Conservation (phyloP, 768 basidiomycete genomes). For the Kwoniella dejecticola region DNA sequence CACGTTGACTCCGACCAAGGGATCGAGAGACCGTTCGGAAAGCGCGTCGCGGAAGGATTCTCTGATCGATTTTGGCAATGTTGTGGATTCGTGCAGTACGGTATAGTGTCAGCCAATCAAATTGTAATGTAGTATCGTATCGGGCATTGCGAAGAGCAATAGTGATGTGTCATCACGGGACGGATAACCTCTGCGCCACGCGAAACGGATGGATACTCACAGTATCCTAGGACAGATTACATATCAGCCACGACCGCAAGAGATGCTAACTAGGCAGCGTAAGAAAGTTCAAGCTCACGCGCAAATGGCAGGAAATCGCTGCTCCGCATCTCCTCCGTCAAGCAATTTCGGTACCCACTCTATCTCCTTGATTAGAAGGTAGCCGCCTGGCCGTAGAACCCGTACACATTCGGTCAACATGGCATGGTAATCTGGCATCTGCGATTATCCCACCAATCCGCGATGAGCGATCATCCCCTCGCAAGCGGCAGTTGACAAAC, state of each 20-base stretch:
- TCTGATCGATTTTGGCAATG: not conserved
- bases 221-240: too few species aligned
- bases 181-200: too few species aligned
- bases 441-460: too few species aligned
- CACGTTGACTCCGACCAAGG: constrained; percentile 13
- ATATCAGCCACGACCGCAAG: too few species aligned
- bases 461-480: not conserved
- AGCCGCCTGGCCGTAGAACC: constrained; percentile 21
- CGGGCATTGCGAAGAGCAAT: too few species aligned
- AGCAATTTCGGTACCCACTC: constrained; percentile 11
- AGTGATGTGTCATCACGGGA: too few species aligned
- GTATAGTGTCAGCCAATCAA: too few species aligned
- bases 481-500: too few species aligned
- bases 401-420: constrained; percentile 15
- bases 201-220: too few species aligned
- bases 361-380: constrained; percentile 16
- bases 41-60: constrained; percentile 12
- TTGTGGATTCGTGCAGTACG: too few species aligned
- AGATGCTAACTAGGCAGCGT: too few species aligned
- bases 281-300: constrained; percentile 1
- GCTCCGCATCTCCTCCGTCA: constrained; percentile 9
- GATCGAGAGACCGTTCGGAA: constrained; percentile 17
- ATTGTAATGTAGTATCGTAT: too few species aligned
- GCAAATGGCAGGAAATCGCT: constrained; percentile 15
- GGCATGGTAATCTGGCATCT: constrained; percentile 22